A percentile compares a stretch with the other conserved stretches of the same genome.
Conservation (phyloP, 164 flowering plant genomes). For the Vitis vinifera region DNA sequence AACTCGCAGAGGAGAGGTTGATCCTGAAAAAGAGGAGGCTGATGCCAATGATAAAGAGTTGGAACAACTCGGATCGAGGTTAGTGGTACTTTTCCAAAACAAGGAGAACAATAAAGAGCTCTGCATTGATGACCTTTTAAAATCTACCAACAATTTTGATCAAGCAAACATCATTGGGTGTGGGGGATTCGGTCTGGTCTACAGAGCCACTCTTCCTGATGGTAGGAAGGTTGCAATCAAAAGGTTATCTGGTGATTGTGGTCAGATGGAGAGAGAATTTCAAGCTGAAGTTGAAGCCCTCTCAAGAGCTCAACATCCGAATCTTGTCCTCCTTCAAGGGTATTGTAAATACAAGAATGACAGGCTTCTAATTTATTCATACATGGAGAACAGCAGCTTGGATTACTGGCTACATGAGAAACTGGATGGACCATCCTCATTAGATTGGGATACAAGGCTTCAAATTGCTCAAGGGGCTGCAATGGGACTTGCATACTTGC, state of each 20-base stretch:
- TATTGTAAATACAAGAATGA: conserved; percentile 57
- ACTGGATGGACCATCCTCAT: conserved; percentile 48
- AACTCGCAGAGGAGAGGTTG: conserved; percentile 22
- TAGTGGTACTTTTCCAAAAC: conserved; percentile 49
- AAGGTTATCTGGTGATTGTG: conserved; percentile 71
- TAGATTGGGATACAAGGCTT: conserved; percentile 70
- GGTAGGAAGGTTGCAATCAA: conserved; percentile 70
- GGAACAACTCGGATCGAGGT: conserved; percentile 38
- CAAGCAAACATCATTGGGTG: conserved; percentile 81
- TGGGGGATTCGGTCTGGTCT: conserved; percentile 83
- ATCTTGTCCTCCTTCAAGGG: conserved; percentile 76
- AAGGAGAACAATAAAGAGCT: conserved; percentile 46
- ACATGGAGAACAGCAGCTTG: conserved; percentile 85
- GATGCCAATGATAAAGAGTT: conserved; percentile 23
- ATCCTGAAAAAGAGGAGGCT: conserved; percentile 31
- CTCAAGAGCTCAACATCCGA: conserved; percentile 74
- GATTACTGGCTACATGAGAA: conserved; percentile 90
- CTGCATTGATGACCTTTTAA: conserved; percentile 51
- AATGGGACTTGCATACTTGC: conserved; percentile 73
- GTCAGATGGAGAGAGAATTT: conserved; percentile 80
- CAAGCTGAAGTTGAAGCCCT: conserved; percentile 79
- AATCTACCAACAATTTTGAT: conserved; percentile 67
- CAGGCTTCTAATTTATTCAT: conserved; percentile 67
- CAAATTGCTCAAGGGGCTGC: conserved; percentile 72
- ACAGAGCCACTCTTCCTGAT: conserved; percentile 66